These are phyloP conservation scores for Haematococcus sp. DNA, from an alignment of 139 green algal genomes.

Conservation along the genomic window DNA sequence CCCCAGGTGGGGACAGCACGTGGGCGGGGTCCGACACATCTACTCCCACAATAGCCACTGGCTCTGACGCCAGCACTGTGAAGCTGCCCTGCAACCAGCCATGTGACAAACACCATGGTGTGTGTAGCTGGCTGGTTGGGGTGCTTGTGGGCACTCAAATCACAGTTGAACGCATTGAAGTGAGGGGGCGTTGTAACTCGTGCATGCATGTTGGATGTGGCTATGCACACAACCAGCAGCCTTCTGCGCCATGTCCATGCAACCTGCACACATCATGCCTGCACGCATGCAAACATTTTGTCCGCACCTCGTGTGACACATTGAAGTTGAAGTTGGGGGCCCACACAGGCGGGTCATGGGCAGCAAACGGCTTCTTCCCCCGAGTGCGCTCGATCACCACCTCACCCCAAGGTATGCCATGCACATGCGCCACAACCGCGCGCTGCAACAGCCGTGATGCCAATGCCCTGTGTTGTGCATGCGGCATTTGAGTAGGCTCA, in stretches of 20 bases:
- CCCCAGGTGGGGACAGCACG: neutral
- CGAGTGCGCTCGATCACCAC: slow-evolving; percentile 51
- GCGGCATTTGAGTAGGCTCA: too few relatives aligned
- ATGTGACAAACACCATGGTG: too few relatives aligned
- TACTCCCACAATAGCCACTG: slow-evolving; percentile 8
- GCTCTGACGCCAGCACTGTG: slow-evolving; percentile 26
- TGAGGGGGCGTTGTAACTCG: too few relatives aligned
- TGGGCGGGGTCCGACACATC: slow-evolving; percentile 18
- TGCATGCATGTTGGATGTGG: neutral
- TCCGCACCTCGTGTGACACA: slow-evolving; percentile 35
- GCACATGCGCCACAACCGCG: neutral
- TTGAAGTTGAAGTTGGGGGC: slow-evolving; percentile 39
- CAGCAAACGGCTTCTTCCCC: slow-evolving; percentile 54
- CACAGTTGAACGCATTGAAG: too few relatives aligned
- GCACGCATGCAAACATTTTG: neutral
- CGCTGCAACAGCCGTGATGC: neutral
- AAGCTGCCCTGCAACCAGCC: slow-evolving; percentile 25
- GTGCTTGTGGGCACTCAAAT: too few relatives aligned
- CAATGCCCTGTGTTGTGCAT: too few relatives aligned
- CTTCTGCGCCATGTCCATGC: too few relatives aligned
- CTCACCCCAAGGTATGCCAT: slow-evolving; percentile 8
- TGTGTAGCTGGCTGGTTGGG: too few relatives aligned
- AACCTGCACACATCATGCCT: too few relatives aligned
- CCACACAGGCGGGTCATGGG: neutral
- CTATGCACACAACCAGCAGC: too few relatives aligned